phyloP scores from a whole-genome alignment of 345 rosid genomes.

The Turritis glabra region DNA sequence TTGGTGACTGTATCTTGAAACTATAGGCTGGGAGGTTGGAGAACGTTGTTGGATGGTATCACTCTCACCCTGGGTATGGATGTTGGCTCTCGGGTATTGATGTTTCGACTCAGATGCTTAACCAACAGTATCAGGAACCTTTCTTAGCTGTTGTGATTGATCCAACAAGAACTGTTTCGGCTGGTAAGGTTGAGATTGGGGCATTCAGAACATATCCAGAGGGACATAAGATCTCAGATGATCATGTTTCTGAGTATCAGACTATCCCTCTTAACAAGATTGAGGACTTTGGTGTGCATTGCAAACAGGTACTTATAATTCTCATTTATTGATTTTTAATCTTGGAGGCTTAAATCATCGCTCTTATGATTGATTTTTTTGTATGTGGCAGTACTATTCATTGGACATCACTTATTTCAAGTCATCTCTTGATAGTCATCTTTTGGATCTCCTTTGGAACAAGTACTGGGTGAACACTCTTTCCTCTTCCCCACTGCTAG shows the following conservation, averaged over 20 bases:
- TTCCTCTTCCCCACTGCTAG: conserved; percentile 96
- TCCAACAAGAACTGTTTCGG: conserved; percentile 99
- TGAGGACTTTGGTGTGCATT: conserved; percentile 55
- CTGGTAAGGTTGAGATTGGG: conserved; percentile 99
- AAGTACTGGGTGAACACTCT: conserved; percentile 24
- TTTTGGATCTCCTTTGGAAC: conserved; percentile 57
- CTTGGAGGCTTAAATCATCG: background rate
- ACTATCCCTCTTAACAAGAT: conserved; percentile 82
- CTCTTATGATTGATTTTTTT: conserved; percentile 22
- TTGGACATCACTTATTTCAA: conserved; percentile 95
- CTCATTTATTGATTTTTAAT: background rate
- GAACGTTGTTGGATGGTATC: conserved; percentile 82
- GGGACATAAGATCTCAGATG: conserved; percentile 35
- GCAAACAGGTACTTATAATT: conserved; percentile 70
- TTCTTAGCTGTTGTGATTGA: conserved; percentile 95
- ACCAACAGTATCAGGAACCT: conserved; percentile 96
- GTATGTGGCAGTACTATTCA: conserved; percentile 73
- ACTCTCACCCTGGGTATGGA: conserved; percentile 99
- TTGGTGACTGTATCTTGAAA: conserved; percentile 38
- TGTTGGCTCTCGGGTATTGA: conserved; percentile 99
- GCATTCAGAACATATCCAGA: conserved; percentile 98
- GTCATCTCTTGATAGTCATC: conserved; percentile 96
- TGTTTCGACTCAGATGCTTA: conserved; percentile 97
- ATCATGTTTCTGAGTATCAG: conserved; percentile 67
- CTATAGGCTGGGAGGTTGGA: conserved; percentile 91